Conservation (phyloP, 1,139 yeast genomes). For the Debaryomycetaceae sp. region DNA sequence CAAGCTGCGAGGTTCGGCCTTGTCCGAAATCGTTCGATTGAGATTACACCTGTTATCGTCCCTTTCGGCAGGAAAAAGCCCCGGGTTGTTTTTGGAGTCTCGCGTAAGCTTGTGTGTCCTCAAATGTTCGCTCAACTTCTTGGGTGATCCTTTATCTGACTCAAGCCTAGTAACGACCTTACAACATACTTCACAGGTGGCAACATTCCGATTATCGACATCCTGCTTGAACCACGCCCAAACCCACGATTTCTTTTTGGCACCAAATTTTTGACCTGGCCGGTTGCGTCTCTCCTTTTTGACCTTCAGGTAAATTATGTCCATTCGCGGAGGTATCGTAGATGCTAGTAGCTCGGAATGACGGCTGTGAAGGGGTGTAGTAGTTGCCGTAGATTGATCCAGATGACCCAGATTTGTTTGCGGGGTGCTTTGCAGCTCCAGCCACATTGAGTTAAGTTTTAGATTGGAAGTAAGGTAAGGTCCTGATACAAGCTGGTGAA, state of each 20-base stretch:
- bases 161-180: constrained; percentile 43
- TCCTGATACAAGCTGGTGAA: too few species aligned
- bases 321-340: too few species aligned
- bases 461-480: too few species aligned
- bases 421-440: too few species aligned
- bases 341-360: too few species aligned
- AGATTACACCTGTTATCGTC: too few species aligned
- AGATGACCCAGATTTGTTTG: too few species aligned
- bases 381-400: too few species aligned
- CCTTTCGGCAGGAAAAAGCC: constrained; percentile 37
- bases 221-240: constrained; percentile 61
- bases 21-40: too few species aligned
- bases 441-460: too few species aligned
- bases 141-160: constrained; percentile 57
- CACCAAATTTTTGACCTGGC: constrained; percentile 54
- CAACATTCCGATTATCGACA: constrained; percentile 41
- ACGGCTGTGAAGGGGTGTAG: too few species aligned
- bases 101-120: constrained; percentile 48
- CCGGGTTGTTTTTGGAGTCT: constrained; percentile 30
- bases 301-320: constrained; percentile 6
- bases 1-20: too few species aligned
- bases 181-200: constrained; percentile 53
- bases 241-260: constrained; percentile 58
- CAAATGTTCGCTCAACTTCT: constrained; percentile 53
- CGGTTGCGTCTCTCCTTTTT: constrained; percentile 32